Base-by-base conservation (phyloP, 192 early-diverging fungal genomes). In the Backusella sp. region DNA sequence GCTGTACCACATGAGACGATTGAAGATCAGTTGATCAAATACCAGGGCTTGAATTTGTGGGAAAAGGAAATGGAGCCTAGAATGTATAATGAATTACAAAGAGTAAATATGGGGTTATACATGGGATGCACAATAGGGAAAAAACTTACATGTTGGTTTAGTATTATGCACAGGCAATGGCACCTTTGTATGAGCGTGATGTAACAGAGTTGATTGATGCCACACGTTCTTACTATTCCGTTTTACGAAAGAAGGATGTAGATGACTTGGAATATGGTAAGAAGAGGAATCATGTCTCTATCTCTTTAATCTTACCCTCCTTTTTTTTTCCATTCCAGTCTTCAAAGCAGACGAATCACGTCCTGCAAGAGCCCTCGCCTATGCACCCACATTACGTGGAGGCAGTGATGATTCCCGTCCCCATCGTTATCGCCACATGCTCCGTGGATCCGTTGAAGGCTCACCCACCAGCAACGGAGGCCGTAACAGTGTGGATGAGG, bases 11-110 rank as follows among this genome's bases (percentile, higher is more conserved):
- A 92, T 23, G 89, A 91, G 23, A 73, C 83, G 1, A 86, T 92
- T 17, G 90, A 92, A 79, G 88, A 90, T 69, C 78, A 83, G 39
- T 79, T 94, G 67, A 84, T 90, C 56, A 86, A 85, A 70, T 95
- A 91, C 65, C 89, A 86, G 14, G 91, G 90, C 2, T 79, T 94
- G 42, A 86, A 88, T 41, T 71, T 92, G 19, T 95, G 94, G 94
- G 83, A 92, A 68, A 88, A 90, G 72, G 90, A 94, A 67, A 88
- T 94, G 78, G 91, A 93, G 42, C 83, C 92, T 30, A 82, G 86
- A 32, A 84, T 89, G 23, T 90, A 92, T 78, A 88, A 88, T 68
- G 94, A 95, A 72, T 75, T 94, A 6, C 93, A 93, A 66, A 90
- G 86, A 77, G 86, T 94, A 79, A 46, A 28, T 62, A 56, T 76